These are phyloP conservation scores for Capronia americana DNA, from an alignment of 2,329 filamentous ascomycete species.

Conservation along the genomic window DNA sequence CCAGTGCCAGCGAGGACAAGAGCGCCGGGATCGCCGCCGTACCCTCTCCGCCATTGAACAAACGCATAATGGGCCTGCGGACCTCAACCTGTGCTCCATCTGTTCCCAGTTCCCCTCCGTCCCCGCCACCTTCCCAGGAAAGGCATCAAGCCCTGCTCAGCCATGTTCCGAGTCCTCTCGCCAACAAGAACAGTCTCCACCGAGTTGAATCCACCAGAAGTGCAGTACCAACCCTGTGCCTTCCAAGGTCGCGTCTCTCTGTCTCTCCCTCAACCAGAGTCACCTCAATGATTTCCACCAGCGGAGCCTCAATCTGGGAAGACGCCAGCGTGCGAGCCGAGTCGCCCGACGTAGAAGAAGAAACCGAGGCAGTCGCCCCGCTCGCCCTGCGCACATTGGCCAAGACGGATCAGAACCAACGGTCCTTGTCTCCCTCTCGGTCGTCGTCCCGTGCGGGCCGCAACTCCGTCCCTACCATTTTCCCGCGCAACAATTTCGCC, in stretches of 20 bases:
- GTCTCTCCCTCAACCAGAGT: slow-evolving; percentile 23
- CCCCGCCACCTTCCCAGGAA: slow-evolving; percentile 24
- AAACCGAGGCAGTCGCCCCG: slow-evolving; percentile 4
- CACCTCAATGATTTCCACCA: slow-evolving; percentile 18
- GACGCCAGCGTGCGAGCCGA: slow-evolving; percentile 41
- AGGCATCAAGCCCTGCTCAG: not conserved
- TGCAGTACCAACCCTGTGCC: not conserved
- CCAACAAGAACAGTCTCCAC: not conserved
- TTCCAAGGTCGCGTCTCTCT: slow-evolving; percentile 11
- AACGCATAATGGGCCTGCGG: slow-evolving; percentile 25
- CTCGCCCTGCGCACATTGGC: slow-evolving; percentile 6
- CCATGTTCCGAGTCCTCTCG: slow-evolving; percentile 29
- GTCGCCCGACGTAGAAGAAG: slow-evolving; percentile 28
- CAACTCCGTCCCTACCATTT: not conserved
- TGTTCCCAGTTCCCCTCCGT: slow-evolving; percentile 25
- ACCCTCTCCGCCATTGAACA: slow-evolving; percentile 24
- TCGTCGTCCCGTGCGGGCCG: slow-evolving; percentile 5
- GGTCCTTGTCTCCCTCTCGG: not conserved
- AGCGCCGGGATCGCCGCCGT: slow-evolving; percentile 9
- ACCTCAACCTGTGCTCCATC: slow-evolving; percentile 20
- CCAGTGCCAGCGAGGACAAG: not conserved
- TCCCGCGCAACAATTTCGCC: not conserved
- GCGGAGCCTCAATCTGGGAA: slow-evolving; percentile 49
- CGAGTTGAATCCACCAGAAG: not conserved
- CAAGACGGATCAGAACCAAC: slow-evolving; percentile 8